These are phyloP conservation scores for Lodderomyces orthopsilosis DNA, from an alignment of 1,139 yeast species.

Conservation along the genomic window DNA sequence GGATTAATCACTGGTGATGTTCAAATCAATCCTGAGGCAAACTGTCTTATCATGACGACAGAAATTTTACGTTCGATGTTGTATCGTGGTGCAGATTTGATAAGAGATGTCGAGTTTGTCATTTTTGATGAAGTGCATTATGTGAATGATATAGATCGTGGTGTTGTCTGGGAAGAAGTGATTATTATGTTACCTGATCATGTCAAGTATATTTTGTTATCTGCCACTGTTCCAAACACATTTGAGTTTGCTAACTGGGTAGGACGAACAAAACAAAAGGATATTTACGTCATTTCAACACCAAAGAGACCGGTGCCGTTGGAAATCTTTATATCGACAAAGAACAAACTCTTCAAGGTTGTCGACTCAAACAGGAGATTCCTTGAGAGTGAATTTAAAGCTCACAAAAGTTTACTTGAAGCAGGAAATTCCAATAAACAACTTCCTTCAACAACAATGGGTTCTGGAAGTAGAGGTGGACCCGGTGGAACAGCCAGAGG, in stretches of 20 bases:
- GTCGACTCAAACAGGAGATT: constrained; percentile 74
- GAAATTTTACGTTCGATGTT: constrained; percentile 94
- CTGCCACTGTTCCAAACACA: constrained; percentile 97
- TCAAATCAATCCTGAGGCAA: constrained; percentile 95
- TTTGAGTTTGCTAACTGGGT: constrained; percentile 98
- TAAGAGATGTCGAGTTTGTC: constrained; percentile 96
- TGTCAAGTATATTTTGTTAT: constrained; percentile 80
- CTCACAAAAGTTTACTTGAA: constrained; percentile 55
- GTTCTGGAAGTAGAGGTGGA: constrained; percentile 44
- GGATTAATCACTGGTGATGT: constrained; percentile 98
- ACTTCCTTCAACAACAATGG: constrained; percentile 37
- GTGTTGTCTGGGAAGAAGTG: constrained; percentile 99
- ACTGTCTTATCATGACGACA: constrained; percentile 96
- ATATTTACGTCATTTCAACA: constrained; percentile 92
- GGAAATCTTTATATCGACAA: constrained; percentile 82
- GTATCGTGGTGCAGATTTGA: constrained; percentile 92
- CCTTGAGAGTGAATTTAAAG: constrained; percentile 58
- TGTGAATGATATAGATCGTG: constrained; percentile 94
- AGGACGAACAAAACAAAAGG: constrained; percentile 93
- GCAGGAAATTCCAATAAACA: constrained; percentile 20
- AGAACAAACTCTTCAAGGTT: constrained; percentile 60
- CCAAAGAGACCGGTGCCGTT: constrained; percentile 95
- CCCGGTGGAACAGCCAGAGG: constrained; percentile 45
- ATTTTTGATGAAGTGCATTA: constrained; percentile 97
- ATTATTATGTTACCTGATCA: constrained; percentile 95